These are phyloP conservation scores for Peronosclerospora sorghi DNA, from an alignment of 352 stramenopile genomes.

Conservation along the genomic window DNA sequence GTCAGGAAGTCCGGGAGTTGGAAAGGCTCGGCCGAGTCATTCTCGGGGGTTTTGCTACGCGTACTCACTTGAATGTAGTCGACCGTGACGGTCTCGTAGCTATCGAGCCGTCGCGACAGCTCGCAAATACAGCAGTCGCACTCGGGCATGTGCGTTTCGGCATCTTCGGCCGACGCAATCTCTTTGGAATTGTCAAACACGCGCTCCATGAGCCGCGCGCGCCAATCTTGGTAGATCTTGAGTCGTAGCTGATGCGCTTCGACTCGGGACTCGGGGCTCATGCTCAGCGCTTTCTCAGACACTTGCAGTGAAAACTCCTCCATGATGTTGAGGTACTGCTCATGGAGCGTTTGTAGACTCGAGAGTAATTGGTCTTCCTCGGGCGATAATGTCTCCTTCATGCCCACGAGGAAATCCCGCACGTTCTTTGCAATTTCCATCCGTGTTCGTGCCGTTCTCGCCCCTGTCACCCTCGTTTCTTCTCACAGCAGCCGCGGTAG, in stretches of 20 bases:
- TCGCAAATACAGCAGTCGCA: constrained; percentile 53
- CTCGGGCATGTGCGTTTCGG: constrained; percentile 21
- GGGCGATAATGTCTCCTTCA: constrained; percentile 59
- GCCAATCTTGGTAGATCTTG: constrained; percentile 80
- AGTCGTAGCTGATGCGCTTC: constrained; percentile 60
- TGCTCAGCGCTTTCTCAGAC: constrained; percentile 41
- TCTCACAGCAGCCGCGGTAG: constrained; percentile 1
- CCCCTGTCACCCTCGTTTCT: constrained; percentile 15
- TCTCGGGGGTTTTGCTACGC: constrained; percentile 36
- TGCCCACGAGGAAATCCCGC: constrained; percentile 66
- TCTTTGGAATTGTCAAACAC: constrained; percentile 45
- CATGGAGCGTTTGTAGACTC: constrained; percentile 54
- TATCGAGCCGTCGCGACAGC: constrained; percentile 31
- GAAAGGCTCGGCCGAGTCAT: constrained; percentile 34
- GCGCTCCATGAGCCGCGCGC: constrained; percentile 55
- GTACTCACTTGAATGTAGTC: constrained; percentile 52
- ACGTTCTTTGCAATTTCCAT: constrained; percentile 82
- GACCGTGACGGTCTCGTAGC: constrained; percentile 45
- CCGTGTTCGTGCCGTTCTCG: constrained; percentile 4
- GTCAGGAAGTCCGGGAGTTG: constrained; percentile 46
- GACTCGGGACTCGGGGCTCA: constrained; percentile 68
- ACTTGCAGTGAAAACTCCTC: constrained; percentile 48
- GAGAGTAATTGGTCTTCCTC: constrained; percentile 59
- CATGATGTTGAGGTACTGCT: constrained; percentile 64
- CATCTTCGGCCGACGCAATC: constrained; percentile 27